Conservation (phyloP, 257 asterid genomes). For the Vinca minor region DNA sequence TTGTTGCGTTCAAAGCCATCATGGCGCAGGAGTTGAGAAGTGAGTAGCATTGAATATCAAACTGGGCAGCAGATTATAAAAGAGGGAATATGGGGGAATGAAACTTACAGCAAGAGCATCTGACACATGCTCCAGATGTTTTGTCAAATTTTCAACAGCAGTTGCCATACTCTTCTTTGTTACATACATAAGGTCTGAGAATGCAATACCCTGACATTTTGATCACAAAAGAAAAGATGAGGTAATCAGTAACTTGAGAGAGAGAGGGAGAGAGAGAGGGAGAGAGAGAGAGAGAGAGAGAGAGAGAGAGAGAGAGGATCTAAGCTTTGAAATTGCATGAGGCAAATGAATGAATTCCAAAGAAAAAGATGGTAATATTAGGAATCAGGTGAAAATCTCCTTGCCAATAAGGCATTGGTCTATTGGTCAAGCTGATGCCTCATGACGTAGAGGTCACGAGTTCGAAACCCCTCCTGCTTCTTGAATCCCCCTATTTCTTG, state of each 20-base stretch:
- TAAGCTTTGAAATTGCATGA: background rate
- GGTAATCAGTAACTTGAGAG: background rate
- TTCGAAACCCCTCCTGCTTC: no score
- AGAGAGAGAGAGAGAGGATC: background rate
- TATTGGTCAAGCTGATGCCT: no score
- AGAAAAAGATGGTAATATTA: background rate
- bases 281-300: no score
- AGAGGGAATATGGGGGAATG: background rate
- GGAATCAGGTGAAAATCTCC: slow-evolving; percentile 1
- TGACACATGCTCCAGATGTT: slow-evolving; percentile 70
- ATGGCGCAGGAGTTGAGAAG: background rate
- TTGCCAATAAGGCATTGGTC: no score
- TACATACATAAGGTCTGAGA: slow-evolving; percentile 90
- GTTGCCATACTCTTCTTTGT: slow-evolving; percentile 71
- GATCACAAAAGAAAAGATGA: background rate
- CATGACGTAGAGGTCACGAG: no score
- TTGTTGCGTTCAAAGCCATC: background rate
- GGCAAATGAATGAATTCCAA: background rate
- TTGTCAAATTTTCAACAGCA: slow-evolving; percentile 82
- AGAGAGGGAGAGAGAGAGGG: no score
- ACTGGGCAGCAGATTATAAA: background rate
- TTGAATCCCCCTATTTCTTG: no score
- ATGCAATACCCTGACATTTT: slow-evolving; percentile 63
- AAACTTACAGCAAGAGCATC: slow-evolving; percentile 80
- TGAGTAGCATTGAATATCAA: background rate